Evolutionary conservation across 352 stramenopile species (phyloP).

Genomic region (Phytophthora hybrid): DNA sequence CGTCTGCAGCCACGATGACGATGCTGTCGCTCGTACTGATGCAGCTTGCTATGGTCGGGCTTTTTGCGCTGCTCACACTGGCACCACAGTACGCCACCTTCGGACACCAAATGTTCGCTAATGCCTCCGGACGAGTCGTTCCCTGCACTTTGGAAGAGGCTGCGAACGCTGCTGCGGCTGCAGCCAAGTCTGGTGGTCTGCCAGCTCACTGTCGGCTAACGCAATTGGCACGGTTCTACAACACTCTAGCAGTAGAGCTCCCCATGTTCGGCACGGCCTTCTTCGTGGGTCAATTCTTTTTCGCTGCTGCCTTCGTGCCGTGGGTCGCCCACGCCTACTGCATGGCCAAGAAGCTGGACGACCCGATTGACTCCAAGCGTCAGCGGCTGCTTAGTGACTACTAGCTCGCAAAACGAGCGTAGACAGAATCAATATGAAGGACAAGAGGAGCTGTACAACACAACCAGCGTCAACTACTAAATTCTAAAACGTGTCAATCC

Average conservation of each 20-base stretch:
- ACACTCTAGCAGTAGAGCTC: conserved; percentile 71
- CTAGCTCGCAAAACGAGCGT: conserved; percentile 14
- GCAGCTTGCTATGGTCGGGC: conserved; percentile 83
- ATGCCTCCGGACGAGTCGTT: conserved; percentile 51
- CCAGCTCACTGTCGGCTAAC: conserved; percentile 73
- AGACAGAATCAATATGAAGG: background rate
- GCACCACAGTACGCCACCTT: conserved; percentile 89
- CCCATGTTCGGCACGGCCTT: conserved; percentile 81
- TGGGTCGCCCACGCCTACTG: conserved; percentile 80
- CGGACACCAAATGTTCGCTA: conserved; percentile 76
- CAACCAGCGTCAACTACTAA: conserved; percentile 36
- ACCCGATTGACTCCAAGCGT: conserved; percentile 70
- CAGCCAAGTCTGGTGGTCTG: conserved; percentile 32
- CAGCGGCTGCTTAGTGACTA: conserved; percentile 74
- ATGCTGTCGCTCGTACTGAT: conserved; percentile 82
- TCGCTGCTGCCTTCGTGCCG: conserved; percentile 78
- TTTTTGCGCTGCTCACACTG: conserved; percentile 85
- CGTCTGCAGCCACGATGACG: conserved; percentile 77
- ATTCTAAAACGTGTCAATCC: conserved; percentile 44
- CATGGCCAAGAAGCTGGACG: conserved; percentile 72
- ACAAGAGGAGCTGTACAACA: conserved; percentile 19
- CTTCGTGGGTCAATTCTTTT: conserved; percentile 78
- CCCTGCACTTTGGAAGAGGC: conserved; percentile 79
- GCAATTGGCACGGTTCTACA: conserved; percentile 86
- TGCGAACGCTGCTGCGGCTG: conserved; percentile 48